These are phyloP conservation scores for Neoscytalidium dimidiatum DNA, from an alignment of 2,329 filamentous ascomycete genomes.

Conservation along the genomic window DNA sequence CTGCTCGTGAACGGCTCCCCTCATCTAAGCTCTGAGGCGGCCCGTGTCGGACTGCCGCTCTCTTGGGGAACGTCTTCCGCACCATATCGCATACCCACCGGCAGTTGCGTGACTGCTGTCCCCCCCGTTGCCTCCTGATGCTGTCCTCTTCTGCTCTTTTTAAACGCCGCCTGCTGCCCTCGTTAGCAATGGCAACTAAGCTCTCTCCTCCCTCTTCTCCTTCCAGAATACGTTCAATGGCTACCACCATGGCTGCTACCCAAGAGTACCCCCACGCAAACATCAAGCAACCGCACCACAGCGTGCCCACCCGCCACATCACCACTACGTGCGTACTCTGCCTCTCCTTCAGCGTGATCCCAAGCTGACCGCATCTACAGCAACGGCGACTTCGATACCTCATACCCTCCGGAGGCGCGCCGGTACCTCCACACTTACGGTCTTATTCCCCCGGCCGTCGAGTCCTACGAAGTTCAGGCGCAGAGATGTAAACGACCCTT, in stretches of 20 bases:
- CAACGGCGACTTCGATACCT: constrained; percentile 52
- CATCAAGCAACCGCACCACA: constrained; percentile 34
- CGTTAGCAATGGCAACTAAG: constrained; percentile 3
- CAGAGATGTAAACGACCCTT: constrained; percentile 47
- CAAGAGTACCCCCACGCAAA: constrained; percentile 34
- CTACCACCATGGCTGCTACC: constrained; percentile 6
- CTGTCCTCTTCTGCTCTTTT: constrained; percentile 5
- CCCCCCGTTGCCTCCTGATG: constrained; percentile 12
- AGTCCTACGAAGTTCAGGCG: constrained; percentile 52
- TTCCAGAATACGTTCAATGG: constrained; percentile 1
- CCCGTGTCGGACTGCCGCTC: constrained; percentile 10
- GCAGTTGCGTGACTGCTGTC: constrained; percentile 18
- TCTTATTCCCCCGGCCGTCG: constrained; percentile 52
- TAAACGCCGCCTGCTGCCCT: constrained; percentile 11
- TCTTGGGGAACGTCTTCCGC: constrained; percentile 15
- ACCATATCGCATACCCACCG: constrained; percentile 12
- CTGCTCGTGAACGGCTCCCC: constrained; percentile 19
- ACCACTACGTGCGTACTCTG: constrained; percentile 37
- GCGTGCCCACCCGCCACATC: constrained; percentile 36
- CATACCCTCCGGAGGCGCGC: constrained; percentile 51
- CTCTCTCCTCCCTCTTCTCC: background rate
- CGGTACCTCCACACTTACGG: constrained; percentile 55
- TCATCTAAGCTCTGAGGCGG: constrained; percentile 12
- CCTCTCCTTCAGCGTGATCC: background rate
- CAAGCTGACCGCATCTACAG: constrained; percentile 25